phyloP scores from a whole-genome alignment of 768 basidiomycete species.

The Ramaria rubella region DNA sequence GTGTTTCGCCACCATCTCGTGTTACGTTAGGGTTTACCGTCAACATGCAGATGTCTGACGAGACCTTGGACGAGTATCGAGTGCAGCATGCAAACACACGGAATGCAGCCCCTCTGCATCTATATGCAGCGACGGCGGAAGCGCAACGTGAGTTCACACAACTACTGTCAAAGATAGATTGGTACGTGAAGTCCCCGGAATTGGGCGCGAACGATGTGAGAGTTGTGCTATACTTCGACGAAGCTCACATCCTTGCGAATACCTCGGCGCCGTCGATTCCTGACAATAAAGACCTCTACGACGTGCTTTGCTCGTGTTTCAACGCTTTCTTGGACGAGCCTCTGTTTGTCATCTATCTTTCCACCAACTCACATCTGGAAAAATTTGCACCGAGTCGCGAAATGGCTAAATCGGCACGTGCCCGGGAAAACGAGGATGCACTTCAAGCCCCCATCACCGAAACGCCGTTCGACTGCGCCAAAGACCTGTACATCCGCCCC shows the following conservation, averaged over 20 bases:
- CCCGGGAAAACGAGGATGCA: background rate
- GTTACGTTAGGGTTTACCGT: background rate
- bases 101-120: background rate
- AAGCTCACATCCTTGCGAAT: conserved; percentile 10
- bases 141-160: background rate
- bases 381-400: conserved; percentile 1
- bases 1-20: background rate
- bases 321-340: background rate
- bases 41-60: too few relatives aligned
- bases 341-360: conserved; percentile 12
- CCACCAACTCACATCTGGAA: conserved; percentile 9
- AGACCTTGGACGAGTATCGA: too few relatives aligned
- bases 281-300: background rate
- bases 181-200: background rate
- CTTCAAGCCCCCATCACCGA: conserved; percentile 16
- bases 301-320: background rate
- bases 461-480: conserved; percentile 17
- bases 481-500: too few relatives aligned
- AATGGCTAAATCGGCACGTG: background rate
- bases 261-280: background rate
- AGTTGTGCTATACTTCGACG: conserved; percentile 15
- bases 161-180: background rate
- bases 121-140: background rate
- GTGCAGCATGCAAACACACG: too few relatives aligned
- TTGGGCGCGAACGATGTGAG: background rate